These are phyloP conservation scores for Malania oleifera DNA, from an alignment of 164 flowering plant genomes.

Conservation along the genomic window DNA sequence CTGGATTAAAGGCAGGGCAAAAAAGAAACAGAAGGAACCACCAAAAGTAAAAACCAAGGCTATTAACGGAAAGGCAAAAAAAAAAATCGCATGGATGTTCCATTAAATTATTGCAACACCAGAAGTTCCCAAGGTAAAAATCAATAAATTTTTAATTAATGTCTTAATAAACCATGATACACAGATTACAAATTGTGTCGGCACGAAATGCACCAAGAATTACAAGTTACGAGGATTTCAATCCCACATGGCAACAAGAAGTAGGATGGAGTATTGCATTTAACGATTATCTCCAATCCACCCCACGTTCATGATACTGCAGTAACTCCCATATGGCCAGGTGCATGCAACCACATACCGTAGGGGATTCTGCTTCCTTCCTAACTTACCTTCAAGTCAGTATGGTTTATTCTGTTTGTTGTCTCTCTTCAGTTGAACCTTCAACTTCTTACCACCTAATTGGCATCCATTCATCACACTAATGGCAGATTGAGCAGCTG, in stretches of 20 bases:
- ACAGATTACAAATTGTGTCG: conserved; percentile 48
- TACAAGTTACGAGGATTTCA: conserved; percentile 36
- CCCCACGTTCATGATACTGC: conserved; percentile 23
- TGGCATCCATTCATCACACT: conserved; percentile 84
- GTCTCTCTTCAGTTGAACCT: conserved; percentile 97
- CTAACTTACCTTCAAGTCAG: conserved; percentile 32
- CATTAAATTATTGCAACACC: conserved; percentile 4
- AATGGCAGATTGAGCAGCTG: conserved; percentile 87
- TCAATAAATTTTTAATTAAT: conserved; percentile 57
- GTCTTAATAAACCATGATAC: conserved; percentile 59
- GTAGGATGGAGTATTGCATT: conserved; percentile 29
- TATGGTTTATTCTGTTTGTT: conserved; percentile 78
- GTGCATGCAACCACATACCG: conserved; percentile 19
- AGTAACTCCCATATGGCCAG: conserved; percentile 22
- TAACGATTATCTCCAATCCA: conserved; percentile 28
- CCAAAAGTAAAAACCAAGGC: too few relatives aligned
- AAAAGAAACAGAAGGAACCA: too few relatives aligned
- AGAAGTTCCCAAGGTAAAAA: conserved; percentile 32
- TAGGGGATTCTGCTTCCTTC: conserved; percentile 27
- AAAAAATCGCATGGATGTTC: conserved; percentile 2
- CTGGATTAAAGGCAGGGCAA: not conserved
- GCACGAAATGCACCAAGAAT: conserved; percentile 44
- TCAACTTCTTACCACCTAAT: conserved; percentile 91
- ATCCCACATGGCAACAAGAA: conserved; percentile 31
- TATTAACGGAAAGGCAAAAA: not conserved